Percentiles rank a stretch among this genome's conserved stretches.
Evolutionary conservation across 345 rosid genomes (phyloP).

Genomic region (Cardamine occulta): DNA sequence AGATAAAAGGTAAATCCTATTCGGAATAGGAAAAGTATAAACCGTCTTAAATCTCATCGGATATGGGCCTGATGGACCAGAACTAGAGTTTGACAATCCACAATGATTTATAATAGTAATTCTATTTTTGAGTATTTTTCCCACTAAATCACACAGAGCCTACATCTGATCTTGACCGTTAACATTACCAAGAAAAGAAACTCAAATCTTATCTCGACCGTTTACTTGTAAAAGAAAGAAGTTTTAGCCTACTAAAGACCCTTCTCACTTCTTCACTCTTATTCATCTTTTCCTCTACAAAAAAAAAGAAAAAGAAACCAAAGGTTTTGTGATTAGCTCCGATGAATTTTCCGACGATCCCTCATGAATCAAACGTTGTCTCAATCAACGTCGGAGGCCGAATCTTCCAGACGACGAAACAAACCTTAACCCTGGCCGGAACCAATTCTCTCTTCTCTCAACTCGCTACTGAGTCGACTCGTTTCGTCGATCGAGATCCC

Average conservation of each 20-base stretch:
- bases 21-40: too few relatives aligned
- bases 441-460: conserved; percentile 62
- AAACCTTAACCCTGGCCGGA: conserved; percentile 69
- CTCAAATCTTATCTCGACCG: not conserved
- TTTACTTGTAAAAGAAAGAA: not conserved
- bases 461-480: conserved; percentile 52
- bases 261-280: not conserved
- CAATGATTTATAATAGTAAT: too few relatives aligned
- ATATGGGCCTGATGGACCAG: too few relatives aligned
- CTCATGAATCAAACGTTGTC: conserved; percentile 44
- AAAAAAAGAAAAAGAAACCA: not conserved
- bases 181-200: not conserved
- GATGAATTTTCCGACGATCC: conserved; percentile 30
- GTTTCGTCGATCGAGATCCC: conserved; percentile 89
- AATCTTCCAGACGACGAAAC: conserved; percentile 80
- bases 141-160: not conserved
- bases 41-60: too few relatives aligned
- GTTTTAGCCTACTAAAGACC: not conserved
- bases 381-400: conserved; percentile 77
- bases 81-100: too few relatives aligned
- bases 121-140: too few relatives aligned
- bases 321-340: conserved; percentile 23
- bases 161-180: not conserved
- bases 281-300: not conserved
- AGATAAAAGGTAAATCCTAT: too few relatives aligned